Percentiles rank a stretch among this genome's conserved stretches.
phyloP scores from a whole-genome alignment of 495 filamentous ascomycete species.

The Bacidia gigantensis region DNA sequence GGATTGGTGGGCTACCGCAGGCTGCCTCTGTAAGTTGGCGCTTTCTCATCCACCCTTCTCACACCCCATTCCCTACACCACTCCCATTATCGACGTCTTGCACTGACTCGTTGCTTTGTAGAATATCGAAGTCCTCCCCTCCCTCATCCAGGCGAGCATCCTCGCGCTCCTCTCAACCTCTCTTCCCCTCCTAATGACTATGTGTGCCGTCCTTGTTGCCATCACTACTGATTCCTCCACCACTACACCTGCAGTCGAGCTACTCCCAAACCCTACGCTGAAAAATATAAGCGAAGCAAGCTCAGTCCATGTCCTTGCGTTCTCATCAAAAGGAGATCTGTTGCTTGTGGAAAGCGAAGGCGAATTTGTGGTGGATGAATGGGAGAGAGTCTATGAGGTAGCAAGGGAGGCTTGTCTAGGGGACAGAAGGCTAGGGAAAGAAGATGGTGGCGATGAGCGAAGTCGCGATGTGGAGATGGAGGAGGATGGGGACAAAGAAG shows the following conservation, averaged over 20 bases:
- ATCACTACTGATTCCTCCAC: constrained; percentile 38
- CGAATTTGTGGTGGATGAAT: constrained; percentile 57
- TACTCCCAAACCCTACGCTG: constrained; percentile 42
- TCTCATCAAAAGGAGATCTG: constrained; percentile 59
- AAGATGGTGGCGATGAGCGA: constrained; percentile 15
- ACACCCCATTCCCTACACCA: too few species aligned
- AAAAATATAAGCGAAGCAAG: constrained; percentile 40
- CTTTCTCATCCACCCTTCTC: too few species aligned
- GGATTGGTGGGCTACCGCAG: constrained; percentile 26
- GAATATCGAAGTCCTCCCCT: constrained; percentile 63
- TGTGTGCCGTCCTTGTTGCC: constrained; percentile 49
- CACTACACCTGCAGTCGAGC: constrained; percentile 20
- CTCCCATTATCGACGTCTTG: constrained; percentile 2
- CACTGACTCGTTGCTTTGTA: constrained; percentile 21
- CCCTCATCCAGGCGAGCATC: constrained; percentile 57
- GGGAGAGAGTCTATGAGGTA: constrained; percentile 55
- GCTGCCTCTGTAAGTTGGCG: constrained; percentile 18
- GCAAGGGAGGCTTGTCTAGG: constrained; percentile 52
- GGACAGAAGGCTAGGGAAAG: constrained; percentile 24
- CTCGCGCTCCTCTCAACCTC: constrained; percentile 65
- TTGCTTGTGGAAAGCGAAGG: constrained; percentile 74
- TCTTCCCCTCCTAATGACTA: constrained; percentile 57
- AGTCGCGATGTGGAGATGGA: constrained; percentile 22
- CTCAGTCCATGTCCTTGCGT: constrained; percentile 66
- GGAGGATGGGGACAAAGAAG: constrained; percentile 23